phyloP scores from a whole-genome alignment of 2,329 filamentous ascomycete species.

The Fusarium anguioides region DNA sequence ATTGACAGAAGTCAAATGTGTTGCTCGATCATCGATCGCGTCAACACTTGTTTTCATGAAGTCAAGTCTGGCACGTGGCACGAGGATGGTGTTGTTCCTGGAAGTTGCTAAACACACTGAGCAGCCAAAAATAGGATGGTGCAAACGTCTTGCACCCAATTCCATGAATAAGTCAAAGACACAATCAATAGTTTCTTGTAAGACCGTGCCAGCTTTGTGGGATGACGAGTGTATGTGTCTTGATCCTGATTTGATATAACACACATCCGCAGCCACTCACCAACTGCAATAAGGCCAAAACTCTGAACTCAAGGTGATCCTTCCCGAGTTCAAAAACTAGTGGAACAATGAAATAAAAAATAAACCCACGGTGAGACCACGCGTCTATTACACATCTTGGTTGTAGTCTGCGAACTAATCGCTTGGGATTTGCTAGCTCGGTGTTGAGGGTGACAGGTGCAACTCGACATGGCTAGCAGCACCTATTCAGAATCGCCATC shows the following conservation, averaged over 20 bases:
- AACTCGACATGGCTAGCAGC: conserved; percentile 30
- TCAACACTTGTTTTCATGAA: conserved; percentile 12
- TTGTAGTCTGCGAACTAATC: background rate
- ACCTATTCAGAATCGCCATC: background rate
- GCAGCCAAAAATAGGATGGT: conserved; percentile 6
- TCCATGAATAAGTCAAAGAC: background rate
- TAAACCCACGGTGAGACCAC: background rate
- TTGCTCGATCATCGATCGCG: conserved; percentile 25
- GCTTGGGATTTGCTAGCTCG: background rate
- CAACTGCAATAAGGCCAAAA: conserved; percentile 4
- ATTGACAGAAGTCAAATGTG: conserved; percentile 8
- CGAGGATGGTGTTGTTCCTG: conserved; percentile 6
- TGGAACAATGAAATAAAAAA: conserved; percentile 1
- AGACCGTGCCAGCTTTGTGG: conserved; percentile 8
- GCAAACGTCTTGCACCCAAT: background rate
- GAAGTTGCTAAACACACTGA: background rate
- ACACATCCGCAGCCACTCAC: background rate
- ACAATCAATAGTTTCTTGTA: conserved; percentile 4
- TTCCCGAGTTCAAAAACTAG: background rate
- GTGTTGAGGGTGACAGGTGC: conserved; percentile 18
- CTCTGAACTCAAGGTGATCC: background rate
- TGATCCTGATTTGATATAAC: conserved; percentile 27
- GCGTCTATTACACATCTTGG: conserved; percentile 7
- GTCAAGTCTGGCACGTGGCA: conserved; percentile 24
- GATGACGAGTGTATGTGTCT: conserved; percentile 38